Evolutionary conservation across 345 rosid species (phyloP), one percentile per base, ranked within the genome.

Genomic region (Salix koriyanagi): DNA sequence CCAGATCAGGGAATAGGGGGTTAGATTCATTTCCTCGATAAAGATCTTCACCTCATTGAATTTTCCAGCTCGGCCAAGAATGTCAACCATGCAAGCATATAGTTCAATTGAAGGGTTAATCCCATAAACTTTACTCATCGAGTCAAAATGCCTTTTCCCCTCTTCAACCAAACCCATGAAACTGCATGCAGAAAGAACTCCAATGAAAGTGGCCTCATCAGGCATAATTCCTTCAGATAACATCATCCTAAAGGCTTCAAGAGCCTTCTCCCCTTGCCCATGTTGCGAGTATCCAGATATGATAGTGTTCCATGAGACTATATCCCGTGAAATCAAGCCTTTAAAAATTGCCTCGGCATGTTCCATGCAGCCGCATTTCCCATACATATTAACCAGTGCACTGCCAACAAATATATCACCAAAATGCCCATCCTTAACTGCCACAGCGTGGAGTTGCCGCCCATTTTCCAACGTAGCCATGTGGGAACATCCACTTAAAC

Each of bases 161-260:
- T 83, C 81, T 73, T 78, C 85, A 70, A 83, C 67, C 76, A 77
- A 83, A 48, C 83, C 81, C 74, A 65, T 66, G 74, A 70, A 30
- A 72, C 87, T 84, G 76, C 87, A 85, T 2, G 86, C 88, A 34
- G 84, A 78, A 26, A 85, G 80, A 67, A 83, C 77, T 30, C 80
- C 81, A 28, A 67, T 26, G 56, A 87, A 83, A 6, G 88, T 81
- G 25, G 81, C 60, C 66, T 79, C 84, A 67, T 85, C 90, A 0
- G 88, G 90, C 25, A 30, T 32, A 65, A 79, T 34, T 41, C 84
- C 81, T 70, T 83, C 81, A 30, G 70, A 79, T 76, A 87, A 62
- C 88, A 85, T 87, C 72, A 58, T 62, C 46, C 69, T 79, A 68
- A 83, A 84, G 60, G 85, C 82, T 78, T 79, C 79, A 70, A 83